A percentile compares a stretch with the other conserved stretches of the same genome.
Evolutionary conservation across 345 rosid species (phyloP).

Genomic region (Aegle marmelos): DNA sequence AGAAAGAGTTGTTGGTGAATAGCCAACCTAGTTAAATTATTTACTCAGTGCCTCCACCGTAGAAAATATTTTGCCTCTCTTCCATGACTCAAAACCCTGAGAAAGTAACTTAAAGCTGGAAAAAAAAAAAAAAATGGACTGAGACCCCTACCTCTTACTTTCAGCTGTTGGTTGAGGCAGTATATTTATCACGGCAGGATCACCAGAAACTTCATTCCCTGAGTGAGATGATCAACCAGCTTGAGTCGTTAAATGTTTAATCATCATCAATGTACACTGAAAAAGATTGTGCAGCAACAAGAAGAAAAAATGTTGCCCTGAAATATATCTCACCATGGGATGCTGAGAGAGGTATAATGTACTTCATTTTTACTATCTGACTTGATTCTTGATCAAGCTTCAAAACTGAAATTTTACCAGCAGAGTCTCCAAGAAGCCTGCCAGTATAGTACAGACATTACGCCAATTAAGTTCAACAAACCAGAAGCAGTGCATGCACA

Average conservation of each 20-base stretch:
- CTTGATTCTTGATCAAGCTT: slow-evolving; percentile 53
- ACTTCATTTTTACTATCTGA: slow-evolving; percentile 50
- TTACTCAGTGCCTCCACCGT: not conserved
- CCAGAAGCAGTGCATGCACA: not conserved
- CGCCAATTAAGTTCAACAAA: slow-evolving; percentile 2
- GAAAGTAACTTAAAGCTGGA: slow-evolving; percentile 8
- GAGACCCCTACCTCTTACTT: slow-evolving; percentile 64
- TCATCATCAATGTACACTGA: not conserved
- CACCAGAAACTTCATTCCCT: slow-evolving; percentile 60
- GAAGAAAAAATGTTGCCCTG: not conserved
- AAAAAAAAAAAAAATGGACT: slow-evolving; percentile 6
- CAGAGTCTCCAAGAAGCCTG: slow-evolving; percentile 81
- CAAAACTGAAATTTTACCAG: slow-evolving; percentile 66
- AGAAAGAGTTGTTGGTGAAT: not conserved
- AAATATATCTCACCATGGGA: slow-evolving; percentile 55
- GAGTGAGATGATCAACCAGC: slow-evolving; percentile 4
- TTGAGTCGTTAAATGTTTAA: not conserved
- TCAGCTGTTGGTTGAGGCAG: slow-evolving; percentile 79
- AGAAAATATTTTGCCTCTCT: not conserved
- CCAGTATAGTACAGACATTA: slow-evolving; percentile 11
- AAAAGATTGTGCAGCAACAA: not conserved
- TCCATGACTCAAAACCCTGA: not conserved
- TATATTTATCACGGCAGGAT: slow-evolving; percentile 51
- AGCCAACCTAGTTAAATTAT: not conserved
- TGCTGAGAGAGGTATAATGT: slow-evolving; percentile 64